phyloP scores from a whole-genome alignment of 371 early-diverging fungal species.

The Funneliformis caledonium region DNA sequence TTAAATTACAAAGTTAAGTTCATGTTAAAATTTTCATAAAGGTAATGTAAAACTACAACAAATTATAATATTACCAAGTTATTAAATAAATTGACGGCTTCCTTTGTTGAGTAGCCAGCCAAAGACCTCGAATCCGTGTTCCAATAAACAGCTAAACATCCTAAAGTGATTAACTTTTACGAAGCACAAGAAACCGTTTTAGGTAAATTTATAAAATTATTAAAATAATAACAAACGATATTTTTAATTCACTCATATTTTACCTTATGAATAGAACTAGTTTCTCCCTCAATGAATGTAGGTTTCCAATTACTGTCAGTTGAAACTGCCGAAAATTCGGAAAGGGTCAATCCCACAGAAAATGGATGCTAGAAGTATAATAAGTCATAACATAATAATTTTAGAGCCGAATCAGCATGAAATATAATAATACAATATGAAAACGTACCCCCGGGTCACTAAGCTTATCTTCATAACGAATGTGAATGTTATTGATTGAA shows the following conservation, averaged over 20 bases:
- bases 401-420: not conserved
- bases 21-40: not conserved
- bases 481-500: constrained; percentile 92
- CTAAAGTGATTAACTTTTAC: constrained; percentile 70
- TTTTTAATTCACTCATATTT: not conserved
- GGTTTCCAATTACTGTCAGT: constrained; percentile 91
- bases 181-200: not conserved
- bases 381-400: not conserved
- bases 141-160: constrained; percentile 88
- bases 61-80: constrained; percentile 51
- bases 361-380: constrained; percentile 65
- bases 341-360: constrained; percentile 89
- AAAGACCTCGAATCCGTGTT: constrained; percentile 80
- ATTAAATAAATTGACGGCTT: constrained; percentile 60
- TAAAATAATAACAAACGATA: constrained; percentile 9
- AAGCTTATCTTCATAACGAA: constrained; percentile 90
- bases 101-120: constrained; percentile 54
- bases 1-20: not conserved
- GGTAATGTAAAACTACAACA: not conserved
- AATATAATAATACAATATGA: not conserved
- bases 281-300: constrained; percentile 77
- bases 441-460: constrained; percentile 62
- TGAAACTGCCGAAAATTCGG: constrained; percentile 90
- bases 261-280: constrained; percentile 83
- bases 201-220: not conserved